Percentiles rank a stretch among this genome's conserved stretches.
Conservation (phyloP, 2,329 filamentous ascomycete species). For the Talaromyces sp. region DNA sequence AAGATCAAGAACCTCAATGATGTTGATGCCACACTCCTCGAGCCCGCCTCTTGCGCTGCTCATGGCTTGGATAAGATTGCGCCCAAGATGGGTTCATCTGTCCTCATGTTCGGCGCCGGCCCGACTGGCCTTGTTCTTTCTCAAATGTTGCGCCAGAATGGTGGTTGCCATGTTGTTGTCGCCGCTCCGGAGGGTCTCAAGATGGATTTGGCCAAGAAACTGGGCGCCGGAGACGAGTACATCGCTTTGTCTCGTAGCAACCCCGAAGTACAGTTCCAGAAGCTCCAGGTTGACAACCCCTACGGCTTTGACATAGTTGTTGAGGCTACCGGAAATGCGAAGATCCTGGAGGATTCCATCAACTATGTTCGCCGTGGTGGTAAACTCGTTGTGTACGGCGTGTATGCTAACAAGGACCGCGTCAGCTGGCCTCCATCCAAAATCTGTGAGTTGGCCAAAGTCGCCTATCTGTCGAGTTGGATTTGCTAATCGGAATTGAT, state of each 20-base stretch:
- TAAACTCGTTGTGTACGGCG: conserved; percentile 68
- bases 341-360: conserved; percentile 66
- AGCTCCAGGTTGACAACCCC: conserved; percentile 61
- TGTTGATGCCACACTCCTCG: conserved; percentile 63
- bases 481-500: not conserved
- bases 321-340: conserved; percentile 65
- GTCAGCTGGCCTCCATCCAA: conserved; percentile 67
- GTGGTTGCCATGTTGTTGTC: conserved; percentile 65
- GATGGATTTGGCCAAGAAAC: conserved; percentile 59
- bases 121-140: conserved; percentile 62
- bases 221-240: conserved; percentile 47
- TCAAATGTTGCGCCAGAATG: conserved; percentile 61
- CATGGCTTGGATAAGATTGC: conserved; percentile 65
- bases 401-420: conserved; percentile 59
- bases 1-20: conserved; percentile 61
- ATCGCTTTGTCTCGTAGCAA: conserved; percentile 45
- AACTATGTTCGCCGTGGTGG: conserved; percentile 68
- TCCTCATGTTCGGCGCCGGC: conserved; percentile 63
- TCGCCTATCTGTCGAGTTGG: not conserved
- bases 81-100: conserved; percentile 59
- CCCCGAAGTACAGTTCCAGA: conserved; percentile 55
- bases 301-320: conserved; percentile 71
- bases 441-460: conserved; percentile 55
- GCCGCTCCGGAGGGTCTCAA: conserved; percentile 66
- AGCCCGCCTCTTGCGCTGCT: conserved; percentile 64